Conservation (phyloP, 2,329 filamentous ascomycete genomes). For the Catunica adiposa region DNA sequence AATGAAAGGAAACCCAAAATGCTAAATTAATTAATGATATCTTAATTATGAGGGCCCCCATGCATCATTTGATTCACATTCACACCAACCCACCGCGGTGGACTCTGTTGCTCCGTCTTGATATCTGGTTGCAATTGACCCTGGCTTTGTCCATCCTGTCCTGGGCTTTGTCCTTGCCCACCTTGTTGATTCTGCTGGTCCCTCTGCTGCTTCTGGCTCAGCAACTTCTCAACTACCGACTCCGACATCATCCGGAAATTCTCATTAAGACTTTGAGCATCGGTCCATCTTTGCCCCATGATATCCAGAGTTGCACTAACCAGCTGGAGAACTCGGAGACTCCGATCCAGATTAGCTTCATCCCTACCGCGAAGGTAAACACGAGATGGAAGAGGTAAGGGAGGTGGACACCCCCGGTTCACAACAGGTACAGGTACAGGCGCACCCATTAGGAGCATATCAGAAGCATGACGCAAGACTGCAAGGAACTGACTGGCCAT, state of each 20-base stretch:
- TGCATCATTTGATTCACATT: constrained; percentile 29
- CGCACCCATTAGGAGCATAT: constrained; percentile 35
- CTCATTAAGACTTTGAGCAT: constrained; percentile 35
- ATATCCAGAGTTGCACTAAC: constrained; percentile 36
- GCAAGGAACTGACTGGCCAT: constrained; percentile 48
- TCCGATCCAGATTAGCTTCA: constrained; percentile 37
- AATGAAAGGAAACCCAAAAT: no score
- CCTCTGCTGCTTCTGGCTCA: constrained; percentile 20
- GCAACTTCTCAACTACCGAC: constrained; percentile 28
- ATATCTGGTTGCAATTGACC: neutral
- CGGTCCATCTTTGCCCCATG: constrained; percentile 44
- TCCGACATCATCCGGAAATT: constrained; percentile 36
- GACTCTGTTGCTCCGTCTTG: neutral
- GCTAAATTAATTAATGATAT: no score
- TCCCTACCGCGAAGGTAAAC: constrained; percentile 21
- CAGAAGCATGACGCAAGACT: constrained; percentile 40
- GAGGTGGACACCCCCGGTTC: constrained; percentile 30
- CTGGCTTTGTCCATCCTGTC: constrained; percentile 6
- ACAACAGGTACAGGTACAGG: constrained; percentile 27
- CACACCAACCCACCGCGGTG: constrained; percentile 28
- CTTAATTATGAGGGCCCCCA: constrained; percentile 16
- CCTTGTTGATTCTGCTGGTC: constrained; percentile 9
- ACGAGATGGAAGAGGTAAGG: constrained; percentile 36
- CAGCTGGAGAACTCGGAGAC: constrained; percentile 36
- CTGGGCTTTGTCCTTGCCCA: neutral